Conservation (phyloP, 148 eudicot species). For the Arctostaphylos glauca region DNA sequence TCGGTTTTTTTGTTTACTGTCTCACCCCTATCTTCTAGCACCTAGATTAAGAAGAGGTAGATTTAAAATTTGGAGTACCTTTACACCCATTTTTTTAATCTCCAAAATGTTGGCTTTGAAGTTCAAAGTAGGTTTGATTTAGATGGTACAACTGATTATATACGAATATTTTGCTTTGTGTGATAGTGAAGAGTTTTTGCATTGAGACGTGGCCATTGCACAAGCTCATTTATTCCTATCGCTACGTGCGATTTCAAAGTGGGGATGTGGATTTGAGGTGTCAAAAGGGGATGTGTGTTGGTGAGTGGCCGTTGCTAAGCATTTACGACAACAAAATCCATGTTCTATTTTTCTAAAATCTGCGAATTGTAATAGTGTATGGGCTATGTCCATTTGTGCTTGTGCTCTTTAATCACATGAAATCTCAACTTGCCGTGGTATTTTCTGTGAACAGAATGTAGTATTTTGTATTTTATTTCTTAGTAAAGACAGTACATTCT, state of each 20-base stretch:
- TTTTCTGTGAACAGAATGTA: too few relatives aligned
- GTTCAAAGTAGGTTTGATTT: not conserved
- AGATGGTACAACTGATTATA: not conserved
- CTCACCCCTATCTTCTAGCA: not conserved
- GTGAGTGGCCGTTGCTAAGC: not conserved
- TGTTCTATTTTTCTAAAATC: not conserved
- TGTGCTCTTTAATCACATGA: not conserved
- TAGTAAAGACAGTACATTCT: too few relatives aligned
- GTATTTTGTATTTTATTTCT: too few relatives aligned
- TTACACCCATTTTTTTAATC: not conserved
- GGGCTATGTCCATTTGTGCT: not conserved
- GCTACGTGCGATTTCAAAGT: not conserved
- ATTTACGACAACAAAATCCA: not conserved
- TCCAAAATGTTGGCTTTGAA: not conserved
- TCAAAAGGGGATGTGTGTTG: not conserved
- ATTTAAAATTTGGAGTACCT: not conserved
- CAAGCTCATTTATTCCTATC: not conserved
- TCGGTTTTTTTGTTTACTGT: too few relatives aligned
- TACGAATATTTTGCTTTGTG: too few relatives aligned
- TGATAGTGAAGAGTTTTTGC: not conserved
- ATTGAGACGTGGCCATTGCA: not conserved
- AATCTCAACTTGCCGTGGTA: not conserved
- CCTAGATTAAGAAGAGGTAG: not conserved
- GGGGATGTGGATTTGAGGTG: not conserved
- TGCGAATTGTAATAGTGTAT: not conserved